Evolutionary conservation across 139 green algal genomes (phyloP).

Genomic region (Tetraselmis striata): DNA sequence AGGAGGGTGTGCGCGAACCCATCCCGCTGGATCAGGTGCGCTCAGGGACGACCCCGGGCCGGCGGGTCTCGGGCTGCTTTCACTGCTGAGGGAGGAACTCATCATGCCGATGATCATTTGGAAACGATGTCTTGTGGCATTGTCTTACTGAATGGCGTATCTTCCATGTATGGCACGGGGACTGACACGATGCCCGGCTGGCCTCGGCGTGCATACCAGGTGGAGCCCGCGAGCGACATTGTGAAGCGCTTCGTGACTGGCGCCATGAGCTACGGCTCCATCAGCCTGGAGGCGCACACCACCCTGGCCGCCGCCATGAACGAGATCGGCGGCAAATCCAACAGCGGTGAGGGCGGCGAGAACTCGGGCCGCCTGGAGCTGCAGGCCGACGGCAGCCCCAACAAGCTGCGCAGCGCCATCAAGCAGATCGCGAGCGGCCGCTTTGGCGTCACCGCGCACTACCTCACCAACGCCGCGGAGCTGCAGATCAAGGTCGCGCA

Average conservation of each 20-base stretch:
- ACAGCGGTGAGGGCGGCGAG: constrained; percentile 85
- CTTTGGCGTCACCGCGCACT: constrained; percentile 89
- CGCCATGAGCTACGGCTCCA: constrained; percentile 78
- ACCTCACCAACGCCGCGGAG: constrained; percentile 93
- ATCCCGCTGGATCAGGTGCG: background rate
- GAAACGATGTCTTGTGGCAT: no score
- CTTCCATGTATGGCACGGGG: no score
- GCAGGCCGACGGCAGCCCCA: constrained; percentile 67
- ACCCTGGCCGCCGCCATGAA: constrained; percentile 92
- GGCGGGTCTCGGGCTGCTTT: no score
- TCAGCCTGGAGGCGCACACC: constrained; percentile 88
- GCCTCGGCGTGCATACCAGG: constrained; percentile 41
- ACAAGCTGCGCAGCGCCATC: constrained; percentile 81
- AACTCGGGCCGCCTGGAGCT: constrained; percentile 76
- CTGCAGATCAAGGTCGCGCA: constrained; percentile 91
- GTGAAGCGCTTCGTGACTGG: constrained; percentile 89
- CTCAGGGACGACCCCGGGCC: no score
- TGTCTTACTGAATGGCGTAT: no score
- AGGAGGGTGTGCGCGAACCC: constrained; percentile 14
- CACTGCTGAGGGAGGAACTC: no score
- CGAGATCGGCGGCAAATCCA: constrained; percentile 79
- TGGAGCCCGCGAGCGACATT: constrained; percentile 81
- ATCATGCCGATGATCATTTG: no score
- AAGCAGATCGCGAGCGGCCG: constrained; percentile 82
- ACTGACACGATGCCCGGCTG: no score